These are phyloP conservation scores for Torulaspora microellipsoides DNA, from an alignment of 805 yeast genomes.

Conservation along the genomic window DNA sequence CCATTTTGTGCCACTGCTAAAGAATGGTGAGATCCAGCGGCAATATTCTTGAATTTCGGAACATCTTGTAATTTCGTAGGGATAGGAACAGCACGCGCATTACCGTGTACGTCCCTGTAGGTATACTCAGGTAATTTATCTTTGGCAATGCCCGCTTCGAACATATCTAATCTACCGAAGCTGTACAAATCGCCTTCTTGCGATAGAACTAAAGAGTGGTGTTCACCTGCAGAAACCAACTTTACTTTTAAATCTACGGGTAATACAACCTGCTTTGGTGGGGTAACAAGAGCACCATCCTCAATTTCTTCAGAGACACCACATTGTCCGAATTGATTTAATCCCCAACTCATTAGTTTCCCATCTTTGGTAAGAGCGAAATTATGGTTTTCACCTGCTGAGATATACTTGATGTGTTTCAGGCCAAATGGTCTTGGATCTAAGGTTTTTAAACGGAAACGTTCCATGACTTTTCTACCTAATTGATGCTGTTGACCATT, in stretches of 20 bases:
- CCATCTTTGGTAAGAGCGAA: constrained; percentile 80
- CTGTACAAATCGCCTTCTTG: constrained; percentile 68
- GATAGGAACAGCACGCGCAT: constrained; percentile 76
- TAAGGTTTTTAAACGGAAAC: constrained; percentile 64
- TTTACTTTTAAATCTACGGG: constrained; percentile 55
- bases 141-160: constrained; percentile 76
- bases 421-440: constrained; percentile 84
- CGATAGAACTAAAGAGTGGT: constrained; percentile 78
- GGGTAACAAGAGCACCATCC: constrained; percentile 76
- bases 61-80: constrained; percentile 64
- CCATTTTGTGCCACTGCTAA: constrained; percentile 84
- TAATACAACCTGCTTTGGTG: constrained; percentile 68
- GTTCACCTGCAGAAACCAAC: constrained; percentile 87
- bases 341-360: constrained; percentile 84
- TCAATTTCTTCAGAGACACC: constrained; percentile 73
- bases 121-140: constrained; percentile 64
- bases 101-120: constrained; percentile 73
- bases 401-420: constrained; percentile 70
- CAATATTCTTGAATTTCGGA: constrained; percentile 55
- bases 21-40: constrained; percentile 91
- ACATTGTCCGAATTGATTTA: constrained; percentile 96
- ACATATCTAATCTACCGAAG: constrained; percentile 93
- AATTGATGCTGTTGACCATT: constrained; percentile 90
- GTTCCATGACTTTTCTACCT: constrained; percentile 80
- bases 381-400: constrained; percentile 93